Evolutionary conservation across 306 rosid genomes (phyloP).

Genomic region (Prunus fruticosa): DNA sequence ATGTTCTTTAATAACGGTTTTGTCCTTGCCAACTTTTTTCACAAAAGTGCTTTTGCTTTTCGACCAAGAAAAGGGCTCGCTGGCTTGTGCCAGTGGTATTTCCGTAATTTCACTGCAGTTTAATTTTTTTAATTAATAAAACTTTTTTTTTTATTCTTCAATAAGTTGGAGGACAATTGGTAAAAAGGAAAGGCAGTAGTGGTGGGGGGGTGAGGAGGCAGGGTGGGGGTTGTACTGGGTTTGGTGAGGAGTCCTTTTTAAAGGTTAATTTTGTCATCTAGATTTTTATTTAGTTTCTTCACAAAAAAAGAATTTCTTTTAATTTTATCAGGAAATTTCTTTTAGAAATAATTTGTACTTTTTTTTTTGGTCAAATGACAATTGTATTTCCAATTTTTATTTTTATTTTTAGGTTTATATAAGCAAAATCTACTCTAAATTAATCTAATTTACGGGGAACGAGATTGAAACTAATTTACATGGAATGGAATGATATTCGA

Average conservation of each 20-base stretch:
- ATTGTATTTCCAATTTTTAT: background rate
- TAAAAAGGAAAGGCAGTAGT: conserved; percentile 5
- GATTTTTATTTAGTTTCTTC: background rate
- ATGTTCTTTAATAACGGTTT: conserved; percentile 33
- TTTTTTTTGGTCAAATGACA: background rate
- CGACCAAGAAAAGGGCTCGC: conserved; percentile 45
- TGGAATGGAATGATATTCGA: too few relatives aligned
- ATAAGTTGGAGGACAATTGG: background rate
- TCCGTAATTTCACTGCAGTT: conserved; percentile 24
- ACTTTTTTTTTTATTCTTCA: conserved; percentile 14
- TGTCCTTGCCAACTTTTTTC: conserved; percentile 50
- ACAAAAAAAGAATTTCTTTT: too few relatives aligned
- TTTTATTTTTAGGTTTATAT: too few relatives aligned
- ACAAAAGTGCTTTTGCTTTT: conserved; percentile 50
- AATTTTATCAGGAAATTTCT: background rate
- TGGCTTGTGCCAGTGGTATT: conserved; percentile 32
- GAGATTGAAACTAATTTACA: background rate
- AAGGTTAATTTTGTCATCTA: conserved; percentile 33
- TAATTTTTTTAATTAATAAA: background rate
- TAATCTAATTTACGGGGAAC: too few relatives aligned
- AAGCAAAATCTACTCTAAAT: too few relatives aligned
- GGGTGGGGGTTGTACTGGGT: conserved; percentile 12
- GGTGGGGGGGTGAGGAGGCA: background rate
- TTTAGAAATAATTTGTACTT: background rate
- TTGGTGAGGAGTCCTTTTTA: conserved; percentile 33